phyloP scores from a whole-genome alignment of 306 rosid genomes.

The Benincasa hispida region DNA sequence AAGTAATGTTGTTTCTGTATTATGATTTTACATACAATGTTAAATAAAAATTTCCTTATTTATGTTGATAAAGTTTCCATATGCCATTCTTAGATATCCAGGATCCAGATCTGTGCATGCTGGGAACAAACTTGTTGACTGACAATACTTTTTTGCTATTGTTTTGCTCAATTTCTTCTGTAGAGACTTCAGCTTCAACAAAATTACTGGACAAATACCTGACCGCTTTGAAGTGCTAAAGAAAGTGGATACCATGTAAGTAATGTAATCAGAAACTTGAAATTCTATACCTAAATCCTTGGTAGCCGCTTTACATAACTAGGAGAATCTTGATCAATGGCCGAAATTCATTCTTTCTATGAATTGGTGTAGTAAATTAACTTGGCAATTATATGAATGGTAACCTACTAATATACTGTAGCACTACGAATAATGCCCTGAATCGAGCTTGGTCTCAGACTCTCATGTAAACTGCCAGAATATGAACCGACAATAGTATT shows the following conservation, averaged over 20 bases:
- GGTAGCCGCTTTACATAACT: background rate
- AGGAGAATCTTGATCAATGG: background rate
- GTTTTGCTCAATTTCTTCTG: background rate
- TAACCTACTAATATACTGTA: background rate
- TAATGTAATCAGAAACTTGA: background rate
- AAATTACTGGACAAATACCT: conserved; percentile 50
- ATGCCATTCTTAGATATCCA: background rate
- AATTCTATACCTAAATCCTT: background rate
- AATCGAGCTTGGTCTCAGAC: background rate
- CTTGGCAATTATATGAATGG: background rate
- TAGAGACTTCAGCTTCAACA: conserved; percentile 88
- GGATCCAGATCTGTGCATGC: background rate
- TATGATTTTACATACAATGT: background rate
- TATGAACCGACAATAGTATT: background rate
- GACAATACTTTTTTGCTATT: background rate
- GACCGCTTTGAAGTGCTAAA: conserved; percentile 8
- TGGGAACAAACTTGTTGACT: background rate
- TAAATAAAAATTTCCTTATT: background rate
- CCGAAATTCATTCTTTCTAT: background rate
- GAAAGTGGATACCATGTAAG: conserved; percentile 31
- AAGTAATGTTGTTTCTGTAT: background rate
- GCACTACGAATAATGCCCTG: background rate
- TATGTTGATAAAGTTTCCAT: background rate
- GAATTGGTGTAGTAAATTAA: background rate
- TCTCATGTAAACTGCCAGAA: background rate